Evolutionary conservation across 306 rosid species (phyloP), one percentile per base, ranked within the genome.

Genomic region (Trifolium fragiferum): DNA sequence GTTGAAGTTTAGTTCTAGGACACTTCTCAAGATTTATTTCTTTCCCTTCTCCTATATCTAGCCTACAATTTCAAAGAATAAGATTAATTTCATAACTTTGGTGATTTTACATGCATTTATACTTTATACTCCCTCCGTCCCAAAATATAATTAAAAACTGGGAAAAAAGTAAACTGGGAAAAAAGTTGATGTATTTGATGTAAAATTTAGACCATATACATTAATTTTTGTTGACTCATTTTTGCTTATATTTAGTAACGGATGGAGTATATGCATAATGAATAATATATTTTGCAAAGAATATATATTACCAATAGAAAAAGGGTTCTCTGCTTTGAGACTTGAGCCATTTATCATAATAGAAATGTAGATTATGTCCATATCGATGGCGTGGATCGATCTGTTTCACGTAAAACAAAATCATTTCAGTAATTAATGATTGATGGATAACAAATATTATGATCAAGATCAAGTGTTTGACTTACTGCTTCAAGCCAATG

Each of bases 401-500:
- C 97, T 93, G 84, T 82, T 80, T 65, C 27, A 49, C 41, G 13
- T 59, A 55, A 32, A 76, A 21, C 7, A 41, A 66, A 55, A 54
- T 33, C n/a, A 23, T 40, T 25, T 76, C 12, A 55, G 49, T 41
- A 76, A 76, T 40, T 51, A 49, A 35, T 49, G 40, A 19, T n/a
- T 10, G 8, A 12, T 44, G 50, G 15, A 44, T 55, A 53, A 40
- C 15, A 32, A 33, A 72, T 30, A 35, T 50, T 27, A 65, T 60
- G 37, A 20, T 76, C 38, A 66, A 50, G 74, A 20, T 66, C 25
- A 66, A 20, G 68, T 41, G 49, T 51, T 15, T 66, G 57, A 89
- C 96, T 89, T 82, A 89, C 98, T 65, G 98, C 98, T 84, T 93
- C 98, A 57, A 93, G 93, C 96, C 98, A 91, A 64, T 93, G 97